Base-by-base conservation (phyloP, 192 early-diverging fungal genomes). In the Linnemannia exigua region DNA sequence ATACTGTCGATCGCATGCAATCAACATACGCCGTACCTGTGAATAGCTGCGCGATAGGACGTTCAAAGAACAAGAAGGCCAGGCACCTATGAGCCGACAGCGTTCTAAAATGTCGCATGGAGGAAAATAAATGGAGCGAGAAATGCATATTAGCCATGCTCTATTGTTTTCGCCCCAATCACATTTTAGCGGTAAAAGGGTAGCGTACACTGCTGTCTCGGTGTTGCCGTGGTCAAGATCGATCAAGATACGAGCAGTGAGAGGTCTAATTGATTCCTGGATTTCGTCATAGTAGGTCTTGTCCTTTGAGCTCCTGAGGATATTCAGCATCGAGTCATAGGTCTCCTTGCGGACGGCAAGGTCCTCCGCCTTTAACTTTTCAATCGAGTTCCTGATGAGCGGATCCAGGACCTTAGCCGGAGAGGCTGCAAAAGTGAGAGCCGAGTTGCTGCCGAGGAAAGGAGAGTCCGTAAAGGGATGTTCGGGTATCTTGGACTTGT, bases 41-140 rank as follows among this genome's bases (percentile, higher is more conserved):
- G 28, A 83, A 83, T 66, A 83, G 58, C 2, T 50, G 36, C 4
- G 67, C 70, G 52, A 83, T 77, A 0, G 25, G n/a, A 19, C 58
- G 75, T 2, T 83, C 58, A 66, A 68, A 83, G 33, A 83, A 61
- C 31, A 58, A 83, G 31, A 66, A 83, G 5, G 75, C 72, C 5
- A 66, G 51, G 41, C 70, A 83, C 50, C 74, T 83, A 1, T 77
- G 35, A 20, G 66, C 76, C 3, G 66, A 76, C 31, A 74, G 81
- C 0, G 77, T 37, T 50, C 80, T 81, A 15, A 28, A n/a, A 37
- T 1, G 25, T 48, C 25, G 44, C 38, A 11, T n/a, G n/a, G n/a
- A n/a, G n/a, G n/a, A n/a, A n/a, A n/a, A n/a, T n/a, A n/a, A n/a
- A 22, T 17, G 14, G 25, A 46, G 11, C 0, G 25, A 31, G 20